A percentile compares a stretch with the other conserved stretches of the same genome.
phyloP scores from a whole-genome alignment of 1,139 yeast genomes.

The Sugiyamaella novakii region DNA sequence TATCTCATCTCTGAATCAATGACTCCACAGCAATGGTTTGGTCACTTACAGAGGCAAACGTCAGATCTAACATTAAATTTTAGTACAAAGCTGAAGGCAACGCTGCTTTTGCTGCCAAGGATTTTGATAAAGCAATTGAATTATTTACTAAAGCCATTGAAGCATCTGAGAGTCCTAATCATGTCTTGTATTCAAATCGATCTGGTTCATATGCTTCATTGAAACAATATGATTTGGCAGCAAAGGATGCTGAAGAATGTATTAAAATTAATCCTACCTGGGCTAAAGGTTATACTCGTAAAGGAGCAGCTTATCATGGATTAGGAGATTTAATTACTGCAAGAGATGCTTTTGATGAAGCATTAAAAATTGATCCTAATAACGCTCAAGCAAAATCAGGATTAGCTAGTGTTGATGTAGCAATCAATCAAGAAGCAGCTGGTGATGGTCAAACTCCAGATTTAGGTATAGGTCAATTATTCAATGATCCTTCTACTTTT shows the following conservation, averaged over 20 bases:
- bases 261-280: conserved; percentile 76
- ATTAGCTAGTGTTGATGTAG: conserved; percentile 64
- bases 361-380: conserved; percentile 75
- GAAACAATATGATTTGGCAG: conserved; percentile 71
- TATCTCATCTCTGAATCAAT: neutral
- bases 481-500: conserved; percentile 78
- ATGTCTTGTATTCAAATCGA: conserved; percentile 88
- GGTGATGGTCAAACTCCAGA: conserved; percentile 59
- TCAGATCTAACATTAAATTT: no score
- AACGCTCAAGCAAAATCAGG: conserved; percentile 92
- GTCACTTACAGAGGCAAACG: no score
- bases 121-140: conserved; percentile 77
- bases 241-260: conserved; percentile 82
- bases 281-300: conserved; percentile 95
- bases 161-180: conserved; percentile 79
- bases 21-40: no score
- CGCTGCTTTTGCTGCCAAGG: conserved; percentile 86
- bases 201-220: conserved; percentile 90
- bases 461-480: conserved; percentile 74
- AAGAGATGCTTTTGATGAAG: conserved; percentile 70
- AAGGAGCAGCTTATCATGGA: conserved; percentile 91
- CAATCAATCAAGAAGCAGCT: conserved; percentile 47
- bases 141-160: conserved; percentile 84
- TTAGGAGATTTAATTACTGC: conserved; percentile 64
- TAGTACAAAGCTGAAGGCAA: conserved; percentile 63